phyloP scores from a whole-genome alignment of 2,329 filamentous ascomycete genomes.

The Venturia asperata region DNA sequence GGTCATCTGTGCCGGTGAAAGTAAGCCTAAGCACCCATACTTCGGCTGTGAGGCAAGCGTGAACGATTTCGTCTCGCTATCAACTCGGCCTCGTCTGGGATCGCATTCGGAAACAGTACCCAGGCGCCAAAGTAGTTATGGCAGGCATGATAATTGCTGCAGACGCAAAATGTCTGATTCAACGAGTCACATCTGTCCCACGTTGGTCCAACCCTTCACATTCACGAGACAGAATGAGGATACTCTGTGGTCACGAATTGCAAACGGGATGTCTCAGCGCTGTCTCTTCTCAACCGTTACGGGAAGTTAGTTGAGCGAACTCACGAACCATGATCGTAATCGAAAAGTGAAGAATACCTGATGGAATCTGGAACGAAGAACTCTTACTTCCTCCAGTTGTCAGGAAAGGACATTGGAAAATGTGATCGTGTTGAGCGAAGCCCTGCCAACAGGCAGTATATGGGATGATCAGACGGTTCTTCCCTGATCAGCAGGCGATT shows the following conservation, averaged over 20 bases:
- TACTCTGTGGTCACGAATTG: too few species aligned
- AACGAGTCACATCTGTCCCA: too few species aligned
- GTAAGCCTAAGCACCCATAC: constrained; percentile 32
- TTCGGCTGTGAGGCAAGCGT: constrained; percentile 28
- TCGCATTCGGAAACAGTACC: neutral
- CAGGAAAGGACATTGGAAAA: constrained; percentile 3
- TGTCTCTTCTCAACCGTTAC: too few species aligned
- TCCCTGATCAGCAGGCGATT: neutral
- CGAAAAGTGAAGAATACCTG: too few species aligned
- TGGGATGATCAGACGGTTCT: neutral
- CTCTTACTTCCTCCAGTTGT: neutral
- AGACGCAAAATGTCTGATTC: too few species aligned
- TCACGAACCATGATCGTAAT: too few species aligned
- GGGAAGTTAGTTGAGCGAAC: too few species aligned
- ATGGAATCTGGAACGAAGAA: constrained; percentile 19
- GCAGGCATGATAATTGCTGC: neutral
- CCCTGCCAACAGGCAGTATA: neutral
- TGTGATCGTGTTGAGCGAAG: neutral
- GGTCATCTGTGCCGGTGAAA: too few species aligned
- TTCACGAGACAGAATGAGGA: too few species aligned
- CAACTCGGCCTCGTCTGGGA: constrained; percentile 5
- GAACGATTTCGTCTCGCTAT: constrained; percentile 4
- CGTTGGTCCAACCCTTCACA: too few species aligned
- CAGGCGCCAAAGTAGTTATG: neutral
- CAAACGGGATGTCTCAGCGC: too few species aligned